A percentile compares a stretch with the other conserved stretches of the same genome.
Conservation (phyloP, 768 basidiomycete genomes). For the Collybia sordida region DNA sequence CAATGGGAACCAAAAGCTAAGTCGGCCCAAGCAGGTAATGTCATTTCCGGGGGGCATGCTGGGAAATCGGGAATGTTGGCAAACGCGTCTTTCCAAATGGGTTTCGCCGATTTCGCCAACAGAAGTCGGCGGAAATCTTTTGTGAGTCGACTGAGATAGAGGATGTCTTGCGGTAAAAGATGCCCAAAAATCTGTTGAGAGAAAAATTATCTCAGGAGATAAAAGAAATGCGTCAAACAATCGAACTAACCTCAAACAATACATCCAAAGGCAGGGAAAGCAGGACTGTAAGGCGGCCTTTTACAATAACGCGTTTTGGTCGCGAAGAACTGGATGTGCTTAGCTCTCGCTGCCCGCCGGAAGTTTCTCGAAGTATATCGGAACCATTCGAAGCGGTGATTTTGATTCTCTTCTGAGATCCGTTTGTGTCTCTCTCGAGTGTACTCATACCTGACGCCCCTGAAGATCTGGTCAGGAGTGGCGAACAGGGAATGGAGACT, state of each 20-base stretch:
- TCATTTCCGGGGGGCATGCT: slow-evolving; percentile 21
- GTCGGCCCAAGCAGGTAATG: slow-evolving; percentile 23
- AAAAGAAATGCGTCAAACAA: neutral
- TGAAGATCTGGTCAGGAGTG: too few species aligned
- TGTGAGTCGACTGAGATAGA: slow-evolving; percentile 27
- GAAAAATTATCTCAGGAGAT: neutral
- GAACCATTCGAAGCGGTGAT: slow-evolving; percentile 5
- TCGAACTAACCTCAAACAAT: slow-evolving; percentile 8
- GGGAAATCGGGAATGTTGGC: slow-evolving; percentile 22
- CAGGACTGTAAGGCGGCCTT: slow-evolving; percentile 2
- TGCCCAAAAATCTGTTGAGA: slow-evolving; percentile 11
- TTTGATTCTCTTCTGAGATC: slow-evolving; percentile 8
- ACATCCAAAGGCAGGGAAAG: slow-evolving; percentile 8
- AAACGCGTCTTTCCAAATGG: slow-evolving; percentile 24
- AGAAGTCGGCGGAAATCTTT: slow-evolving; percentile 27
- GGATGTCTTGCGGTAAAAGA: slow-evolving; percentile 28
- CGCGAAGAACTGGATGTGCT: neutral
- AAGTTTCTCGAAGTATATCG: neutral
- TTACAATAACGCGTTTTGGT: neutral
- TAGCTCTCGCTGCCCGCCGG: neutral
- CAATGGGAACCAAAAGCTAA: slow-evolving; percentile 28
- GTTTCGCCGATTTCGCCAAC: slow-evolving; percentile 16
- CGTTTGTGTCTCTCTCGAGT: slow-evolving; percentile 6
- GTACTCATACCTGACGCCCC: too few species aligned
- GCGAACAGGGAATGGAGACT: too few species aligned